Evolutionary conservation across 208 protist species (phyloP).

Genomic region (Naegleria fowleri): DNA sequence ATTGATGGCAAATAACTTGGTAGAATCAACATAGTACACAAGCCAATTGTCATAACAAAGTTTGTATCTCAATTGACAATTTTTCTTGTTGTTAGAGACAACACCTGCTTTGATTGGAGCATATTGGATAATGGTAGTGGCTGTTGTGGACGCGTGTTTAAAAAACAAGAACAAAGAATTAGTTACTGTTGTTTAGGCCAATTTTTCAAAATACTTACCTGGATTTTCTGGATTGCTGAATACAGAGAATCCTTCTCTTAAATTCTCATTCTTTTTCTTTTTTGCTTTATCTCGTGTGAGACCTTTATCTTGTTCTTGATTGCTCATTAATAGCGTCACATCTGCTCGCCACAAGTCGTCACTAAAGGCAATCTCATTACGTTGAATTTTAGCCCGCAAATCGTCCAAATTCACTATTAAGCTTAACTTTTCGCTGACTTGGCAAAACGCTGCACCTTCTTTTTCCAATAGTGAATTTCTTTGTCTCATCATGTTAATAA

Average conservation of each 20-base stretch:
- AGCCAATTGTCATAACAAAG: not conserved
- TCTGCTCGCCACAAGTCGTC: not conserved
- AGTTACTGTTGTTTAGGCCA: not conserved
- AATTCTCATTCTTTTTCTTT: not conserved
- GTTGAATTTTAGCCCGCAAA: not conserved
- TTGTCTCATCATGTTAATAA: conserved; percentile 12
- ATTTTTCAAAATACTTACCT: not conserved
- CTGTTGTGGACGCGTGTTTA: not conserved
- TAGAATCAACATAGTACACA: not conserved
- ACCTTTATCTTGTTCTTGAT: conserved; percentile 13
- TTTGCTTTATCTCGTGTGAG: not conserved
- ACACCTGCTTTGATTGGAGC: not conserved
- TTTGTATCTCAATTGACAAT: conserved; percentile 15
- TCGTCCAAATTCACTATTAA: not conserved
- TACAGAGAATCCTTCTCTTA: not conserved
- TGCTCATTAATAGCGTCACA: not conserved
- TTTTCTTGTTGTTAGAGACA: conserved; percentile 7
- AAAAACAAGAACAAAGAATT: not conserved
- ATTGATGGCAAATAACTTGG: conserved; percentile 16
- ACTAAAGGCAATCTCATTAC: not conserved
- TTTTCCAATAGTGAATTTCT: not conserved
- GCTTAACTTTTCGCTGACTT: not conserved
- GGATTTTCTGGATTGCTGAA: not conserved
- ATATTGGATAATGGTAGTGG: not conserved
- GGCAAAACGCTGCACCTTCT: not conserved